Percentiles rank a stretch among this genome's conserved stretches.
Conservation (phyloP, 257 asterid species). For the Capsicum pubescens region DNA sequence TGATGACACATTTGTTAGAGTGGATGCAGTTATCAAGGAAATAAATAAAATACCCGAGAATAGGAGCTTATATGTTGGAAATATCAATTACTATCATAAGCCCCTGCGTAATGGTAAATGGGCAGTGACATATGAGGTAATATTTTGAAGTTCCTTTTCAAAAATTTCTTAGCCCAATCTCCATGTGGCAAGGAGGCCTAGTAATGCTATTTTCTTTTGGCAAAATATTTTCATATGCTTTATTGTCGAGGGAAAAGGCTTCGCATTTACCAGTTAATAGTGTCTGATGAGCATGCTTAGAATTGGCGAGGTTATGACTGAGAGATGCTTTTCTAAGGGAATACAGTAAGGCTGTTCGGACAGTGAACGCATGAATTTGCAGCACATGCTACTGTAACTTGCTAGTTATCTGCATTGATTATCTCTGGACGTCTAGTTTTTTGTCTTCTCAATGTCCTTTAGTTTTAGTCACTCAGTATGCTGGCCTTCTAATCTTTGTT, state of each 20-base stretch:
- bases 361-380: not conserved
- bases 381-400: not conserved
- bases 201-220: not conserved
- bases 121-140: constrained; percentile 92
- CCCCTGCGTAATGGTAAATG: constrained; percentile 95
- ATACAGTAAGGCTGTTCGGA: not conserved
- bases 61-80: constrained; percentile 81
- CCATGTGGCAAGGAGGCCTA: not conserved
- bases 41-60: constrained; percentile 61
- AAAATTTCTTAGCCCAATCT: not conserved
- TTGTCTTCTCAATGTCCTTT: constrained; percentile 9
- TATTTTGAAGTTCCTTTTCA: not conserved
- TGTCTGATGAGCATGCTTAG: not conserved
- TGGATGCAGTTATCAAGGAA: constrained; percentile 74
- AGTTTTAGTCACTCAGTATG: not conserved
- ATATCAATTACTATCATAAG: constrained; percentile 84
- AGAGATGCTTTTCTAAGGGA: not conserved
- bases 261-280: not conserved
- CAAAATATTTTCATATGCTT: not conserved
- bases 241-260: not conserved
- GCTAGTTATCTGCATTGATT: not conserved
- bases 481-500: not conserved
- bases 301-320: not conserved
- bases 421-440: not conserved
- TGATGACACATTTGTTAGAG: constrained; percentile 92